These are phyloP conservation scores for Metarhizium robertsii DNA, from an alignment of 2,329 filamentous ascomycete species.

Conservation along the genomic window DNA sequence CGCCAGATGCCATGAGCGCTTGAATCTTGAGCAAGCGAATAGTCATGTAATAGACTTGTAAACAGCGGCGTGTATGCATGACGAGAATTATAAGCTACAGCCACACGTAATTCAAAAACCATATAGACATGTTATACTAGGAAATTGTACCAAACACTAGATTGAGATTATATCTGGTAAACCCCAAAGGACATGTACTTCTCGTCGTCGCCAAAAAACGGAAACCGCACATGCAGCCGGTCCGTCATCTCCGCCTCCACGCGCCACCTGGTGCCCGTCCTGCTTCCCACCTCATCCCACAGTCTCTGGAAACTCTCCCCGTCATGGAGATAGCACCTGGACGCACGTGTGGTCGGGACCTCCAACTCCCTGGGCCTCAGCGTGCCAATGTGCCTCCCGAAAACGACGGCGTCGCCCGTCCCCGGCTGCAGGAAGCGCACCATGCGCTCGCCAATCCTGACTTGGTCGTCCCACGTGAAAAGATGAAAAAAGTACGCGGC, in stretches of 20 bases:
- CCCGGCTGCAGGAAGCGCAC: conserved; percentile 23
- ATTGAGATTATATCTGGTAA: neutral
- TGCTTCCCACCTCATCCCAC: conserved; percentile 33
- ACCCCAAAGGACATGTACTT: neutral
- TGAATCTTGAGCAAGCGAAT: no score
- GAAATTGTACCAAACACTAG: no score
- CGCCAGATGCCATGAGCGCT: no score
- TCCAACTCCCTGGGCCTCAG: conserved; percentile 11
- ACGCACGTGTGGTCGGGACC: conserved; percentile 21
- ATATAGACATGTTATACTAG: no score
- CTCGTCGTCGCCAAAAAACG: neutral
- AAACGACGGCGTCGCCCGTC: conserved; percentile 24
- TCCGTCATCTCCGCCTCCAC: conserved; percentile 18
- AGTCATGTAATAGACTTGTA: no score
- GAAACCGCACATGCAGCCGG: neutral
- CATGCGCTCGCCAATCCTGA: conserved; percentile 21
- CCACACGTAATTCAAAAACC: no score
- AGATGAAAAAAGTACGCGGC: conserved; percentile 27
- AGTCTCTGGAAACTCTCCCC: conserved; percentile 29
- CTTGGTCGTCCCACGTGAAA: conserved; percentile 24
- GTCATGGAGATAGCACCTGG: conserved; percentile 10
- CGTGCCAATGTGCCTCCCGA: conserved; percentile 32
- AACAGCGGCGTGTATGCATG: no score
- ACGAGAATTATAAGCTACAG: no score
- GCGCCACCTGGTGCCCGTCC: conserved; percentile 30